Percentiles rank a stretch among this genome's conserved stretches.
phyloP scores from a whole-genome alignment of 176 grass and related monocot genomes.

The Poa annua region DNA sequence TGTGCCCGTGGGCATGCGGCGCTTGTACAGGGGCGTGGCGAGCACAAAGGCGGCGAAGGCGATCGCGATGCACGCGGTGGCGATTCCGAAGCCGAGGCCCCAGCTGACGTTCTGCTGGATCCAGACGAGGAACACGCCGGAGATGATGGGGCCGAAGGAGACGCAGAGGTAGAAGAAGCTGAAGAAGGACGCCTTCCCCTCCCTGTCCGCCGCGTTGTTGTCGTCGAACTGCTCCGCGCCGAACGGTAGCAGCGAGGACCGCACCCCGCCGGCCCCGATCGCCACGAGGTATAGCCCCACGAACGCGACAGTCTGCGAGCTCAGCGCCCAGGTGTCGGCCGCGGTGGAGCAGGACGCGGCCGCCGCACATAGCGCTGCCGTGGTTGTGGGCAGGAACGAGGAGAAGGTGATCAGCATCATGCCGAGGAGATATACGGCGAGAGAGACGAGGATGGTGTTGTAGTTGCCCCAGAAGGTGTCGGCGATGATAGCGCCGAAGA shows the following conservation, averaged over 20 bases:
- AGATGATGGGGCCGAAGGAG: conserved; percentile 59
- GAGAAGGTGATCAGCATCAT: conserved; percentile 60
- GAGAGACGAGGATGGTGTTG: background rate
- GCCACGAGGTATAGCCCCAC: conserved; percentile 79
- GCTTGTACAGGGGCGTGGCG: conserved; percentile 59
- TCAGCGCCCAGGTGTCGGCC: background rate
- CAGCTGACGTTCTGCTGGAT: conserved; percentile 71
- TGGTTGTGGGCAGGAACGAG: conserved; percentile 43
- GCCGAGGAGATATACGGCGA: conserved; percentile 58
- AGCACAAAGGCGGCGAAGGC: conserved; percentile 61
- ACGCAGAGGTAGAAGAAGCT: conserved; percentile 83
- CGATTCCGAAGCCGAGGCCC: conserved; percentile 67
- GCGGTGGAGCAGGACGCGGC: conserved; percentile 11
- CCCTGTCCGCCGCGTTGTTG: conserved; percentile 47
- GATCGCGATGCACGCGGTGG: conserved; percentile 63
- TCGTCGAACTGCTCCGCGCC: conserved; percentile 83
- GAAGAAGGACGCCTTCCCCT: conserved; percentile 64
- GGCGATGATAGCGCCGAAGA: conserved; percentile 41
- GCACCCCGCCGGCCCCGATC: conserved; percentile 62
- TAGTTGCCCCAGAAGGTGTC: too few relatives aligned
- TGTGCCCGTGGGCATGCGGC: conserved; percentile 57
- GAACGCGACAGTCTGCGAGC: conserved; percentile 44
- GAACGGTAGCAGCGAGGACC: conserved; percentile 65
- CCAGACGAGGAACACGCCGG: conserved; percentile 69
- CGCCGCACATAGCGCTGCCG: conserved; percentile 19